Evolutionary conservation across 345 rosid species (phyloP), one percentile per base, ranked within the genome.

Genomic region (Moricandia moricandioides): DNA sequence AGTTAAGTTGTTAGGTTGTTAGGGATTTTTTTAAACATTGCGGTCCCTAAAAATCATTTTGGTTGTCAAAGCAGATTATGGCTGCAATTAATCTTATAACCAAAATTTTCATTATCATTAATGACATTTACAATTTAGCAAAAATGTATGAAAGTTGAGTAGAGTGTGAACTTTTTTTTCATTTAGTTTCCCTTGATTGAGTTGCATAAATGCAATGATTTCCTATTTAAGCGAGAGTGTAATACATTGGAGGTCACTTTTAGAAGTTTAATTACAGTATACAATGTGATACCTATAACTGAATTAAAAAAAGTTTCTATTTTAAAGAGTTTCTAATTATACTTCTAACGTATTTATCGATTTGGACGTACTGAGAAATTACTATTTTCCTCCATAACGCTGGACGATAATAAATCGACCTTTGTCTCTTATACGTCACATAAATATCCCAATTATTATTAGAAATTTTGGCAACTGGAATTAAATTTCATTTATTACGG

Each of bases 401-500:
- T 74, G 54, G 66, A 49, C 27, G 24, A 60, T 58, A 74, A 61
- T 60, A 68, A 59, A 4, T 49, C 24, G 43, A 59, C 33, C 9
- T 21, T 45, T 66, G 37, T 73, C 66, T 56, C 4, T 21, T 33
- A 34, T 21, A 74, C 31, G 56, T 57, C 29, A 39, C 17, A 69
- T 29, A 69, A 35, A 68, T 52, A 68, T 69, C 34, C 43, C 69
- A 75, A 67, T 69, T 61, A 76, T 69, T 70, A 64, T 18, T 34
- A 63, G 17, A 70, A 69, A 63, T 14, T 31, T 18, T 63, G 59
- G 31, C 65, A 70, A 70, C 43, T 40, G 65, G 52, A 76, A 63
- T 63, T 76, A 63, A 63, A 63, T 76, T 63, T 55, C 71, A 77
- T 70, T 70, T 70, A 70, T 77, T 55, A 39, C 40, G 55, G 4